Percentiles rank a stretch among this genome's conserved stretches.
These are phyloP conservation scores for Sporothrix curviconia DNA, from an alignment of 2,329 filamentous ascomycete genomes.

Conservation along the genomic window DNA sequence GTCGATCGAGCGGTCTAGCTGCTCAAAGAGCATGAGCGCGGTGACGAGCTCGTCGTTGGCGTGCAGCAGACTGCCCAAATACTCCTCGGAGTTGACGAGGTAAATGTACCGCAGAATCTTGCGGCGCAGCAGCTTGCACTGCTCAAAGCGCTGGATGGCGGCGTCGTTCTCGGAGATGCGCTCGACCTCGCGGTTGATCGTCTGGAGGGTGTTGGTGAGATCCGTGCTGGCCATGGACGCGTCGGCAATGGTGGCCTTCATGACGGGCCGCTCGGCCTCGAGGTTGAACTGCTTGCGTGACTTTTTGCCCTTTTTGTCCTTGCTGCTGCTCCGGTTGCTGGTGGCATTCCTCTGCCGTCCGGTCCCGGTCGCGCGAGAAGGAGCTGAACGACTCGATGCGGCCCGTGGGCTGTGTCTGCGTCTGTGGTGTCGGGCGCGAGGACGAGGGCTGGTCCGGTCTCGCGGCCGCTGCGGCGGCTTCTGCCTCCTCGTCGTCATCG, in stretches of 20 bases:
- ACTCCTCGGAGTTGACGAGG: slow-evolving; percentile 83
- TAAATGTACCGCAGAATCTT: slow-evolving; percentile 90
- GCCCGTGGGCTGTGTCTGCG: slow-evolving; percentile 21
- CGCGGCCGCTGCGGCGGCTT: slow-evolving; percentile 14
- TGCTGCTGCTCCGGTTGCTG: slow-evolving; percentile 23
- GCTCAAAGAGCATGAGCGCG: slow-evolving; percentile 88
- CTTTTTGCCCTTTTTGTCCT: slow-evolving; percentile 50
- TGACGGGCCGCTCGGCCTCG: slow-evolving; percentile 77
- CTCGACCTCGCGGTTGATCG: slow-evolving; percentile 83
- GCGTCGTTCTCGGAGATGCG: slow-evolving; percentile 78
- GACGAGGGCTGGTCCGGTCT: slow-evolving; percentile 15
- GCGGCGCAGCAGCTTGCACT: slow-evolving; percentile 76
- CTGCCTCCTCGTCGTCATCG: slow-evolving; percentile 29
- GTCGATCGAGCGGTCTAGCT: slow-evolving; percentile 80
- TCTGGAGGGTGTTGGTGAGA: slow-evolving; percentile 76
- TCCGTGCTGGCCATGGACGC: slow-evolving; percentile 88
- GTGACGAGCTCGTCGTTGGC: slow-evolving; percentile 95
- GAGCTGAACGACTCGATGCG: slow-evolving; percentile 36
- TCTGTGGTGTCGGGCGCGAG: neutral
- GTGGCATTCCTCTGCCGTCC: neutral
- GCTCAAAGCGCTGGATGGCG: slow-evolving; percentile 72
- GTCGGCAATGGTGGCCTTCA: slow-evolving; percentile 83
- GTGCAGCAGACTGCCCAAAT: slow-evolving; percentile 81
- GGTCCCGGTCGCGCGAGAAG: slow-evolving; percentile 25
- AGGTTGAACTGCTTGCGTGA: slow-evolving; percentile 68